A percentile compares a stretch with the other conserved stretches of the same genome.
phyloP scores from a whole-genome alignment of 179 eudicot genomes.

The Beta macrorhiza region DNA sequence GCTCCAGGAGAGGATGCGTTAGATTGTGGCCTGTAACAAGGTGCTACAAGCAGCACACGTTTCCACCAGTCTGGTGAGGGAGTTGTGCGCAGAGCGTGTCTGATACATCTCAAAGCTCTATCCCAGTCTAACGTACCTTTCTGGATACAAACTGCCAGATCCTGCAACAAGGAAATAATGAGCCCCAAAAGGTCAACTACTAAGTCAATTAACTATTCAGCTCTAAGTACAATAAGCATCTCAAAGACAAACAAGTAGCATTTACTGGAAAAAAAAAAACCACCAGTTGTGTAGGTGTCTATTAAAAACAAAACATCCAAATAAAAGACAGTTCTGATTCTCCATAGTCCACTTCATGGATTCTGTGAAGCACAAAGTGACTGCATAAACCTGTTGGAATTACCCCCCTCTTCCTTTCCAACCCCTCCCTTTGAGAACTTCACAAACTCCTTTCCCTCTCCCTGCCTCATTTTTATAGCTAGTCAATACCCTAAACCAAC shows the following conservation, averaged over 20 bases:
- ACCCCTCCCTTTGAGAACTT: not conserved
- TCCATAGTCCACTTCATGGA: not conserved
- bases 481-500: not conserved
- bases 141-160: conserved; percentile 81
- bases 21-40: conserved; percentile 61
- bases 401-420: not conserved
- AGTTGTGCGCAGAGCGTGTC: conserved; percentile 87
- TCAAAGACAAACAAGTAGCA: conserved; percentile 1
- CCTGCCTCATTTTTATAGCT: not conserved
- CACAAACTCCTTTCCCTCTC: not conserved
- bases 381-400: not conserved
- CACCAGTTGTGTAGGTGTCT: not conserved
- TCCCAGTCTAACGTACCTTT: conserved; percentile 97
- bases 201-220: not conserved
- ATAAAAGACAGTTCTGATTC: not conserved
- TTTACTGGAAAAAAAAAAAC: not conserved
- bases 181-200: not conserved
- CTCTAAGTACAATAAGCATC: not conserved
- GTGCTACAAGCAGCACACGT: conserved; percentile 84
- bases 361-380: not conserved
- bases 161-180: conserved; percentile 42
- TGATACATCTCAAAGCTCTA: conserved; percentile 87
- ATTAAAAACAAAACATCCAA: not conserved
- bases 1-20: conserved; percentile 78
- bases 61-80: conserved; percentile 99